Evolutionary conservation across 2,329 filamentous ascomycete genomes (phyloP), one percentile per base, ranked within the genome.

Genomic region (Macroventuria anomochaeta): DNA sequence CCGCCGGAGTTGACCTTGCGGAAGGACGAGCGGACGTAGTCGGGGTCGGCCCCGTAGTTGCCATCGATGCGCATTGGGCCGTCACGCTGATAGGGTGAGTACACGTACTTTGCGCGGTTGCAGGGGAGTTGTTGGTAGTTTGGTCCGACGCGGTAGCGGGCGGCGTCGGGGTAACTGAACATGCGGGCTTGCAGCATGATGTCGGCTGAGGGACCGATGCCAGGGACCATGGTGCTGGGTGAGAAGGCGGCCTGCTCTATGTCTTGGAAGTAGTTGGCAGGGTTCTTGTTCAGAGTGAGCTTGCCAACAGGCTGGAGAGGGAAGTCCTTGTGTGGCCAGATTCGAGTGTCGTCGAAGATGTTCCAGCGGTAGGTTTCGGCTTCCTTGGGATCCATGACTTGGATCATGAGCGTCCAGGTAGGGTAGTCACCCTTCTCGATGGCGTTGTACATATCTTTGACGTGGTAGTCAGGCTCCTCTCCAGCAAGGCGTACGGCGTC

Each of bases 221-320:
- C 87, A 0, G 85, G 86, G 0, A 88, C 84, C 68, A 89, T 76
- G 55, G 83, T 85, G 0, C 82, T 83, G 0, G 87, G 87, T 0
- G 83, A 85, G 64, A 89, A 90, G 0, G 85, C 83, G 0, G 84
- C 82, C 72, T 89, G 86, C 70, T 90, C 87, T 39, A 88, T 83
- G 65, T 91, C 87, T 39, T 82, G 80, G 64, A 89, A 88, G 76
- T 88, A 89, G 74, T 90, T 89, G 47, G 82, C 73, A 1, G 81
- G 78, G 31, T 84, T 85, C 43, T 73, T 72, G 61, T 83, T 80
- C 10, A 86, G 68, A 0, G 76, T 80, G 59, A 86, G 69, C 37
- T 76, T 75, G 13, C 83, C 83, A 29, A 85, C 74, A 8, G 73
- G 71, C 2, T 74, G 69, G 39, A 83, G 62, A 0, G 82, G 81